Conservation (phyloP, 768 basidiomycete genomes). For the Tricholomella constricta region DNA sequence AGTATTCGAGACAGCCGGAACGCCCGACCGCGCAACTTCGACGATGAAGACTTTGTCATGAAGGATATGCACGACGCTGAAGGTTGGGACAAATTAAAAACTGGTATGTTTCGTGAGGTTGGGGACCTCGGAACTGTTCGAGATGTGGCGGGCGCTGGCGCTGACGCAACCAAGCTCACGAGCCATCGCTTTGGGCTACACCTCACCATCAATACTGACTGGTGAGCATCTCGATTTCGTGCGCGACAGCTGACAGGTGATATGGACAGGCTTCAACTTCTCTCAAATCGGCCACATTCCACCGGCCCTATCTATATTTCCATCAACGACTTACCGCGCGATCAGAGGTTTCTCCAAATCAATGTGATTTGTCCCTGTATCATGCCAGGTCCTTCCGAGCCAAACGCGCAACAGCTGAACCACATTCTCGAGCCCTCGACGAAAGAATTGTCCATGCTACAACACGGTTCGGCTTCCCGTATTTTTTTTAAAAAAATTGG, state of each 20-base stretch:
- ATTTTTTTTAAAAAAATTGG: constrained; percentile 1
- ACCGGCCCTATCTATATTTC: constrained; percentile 23
- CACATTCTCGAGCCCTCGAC: constrained; percentile 20
- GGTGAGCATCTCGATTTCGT: not conserved
- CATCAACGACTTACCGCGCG: constrained; percentile 23
- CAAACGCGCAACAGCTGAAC: constrained; percentile 25
- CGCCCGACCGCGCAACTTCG: constrained; percentile 5
- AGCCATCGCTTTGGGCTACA: not conserved
- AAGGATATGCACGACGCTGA: not conserved
- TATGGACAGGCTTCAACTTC: not conserved
- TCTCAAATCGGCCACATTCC: constrained; percentile 25
- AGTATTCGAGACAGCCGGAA: not conserved
- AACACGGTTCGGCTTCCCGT: constrained; percentile 17
- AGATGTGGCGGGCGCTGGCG: not conserved
- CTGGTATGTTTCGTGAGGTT: not conserved
- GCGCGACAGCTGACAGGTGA: not conserved
- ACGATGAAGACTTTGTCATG: not conserved
- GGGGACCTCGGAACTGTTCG: not conserved
- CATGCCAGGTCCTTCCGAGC: constrained; percentile 29
- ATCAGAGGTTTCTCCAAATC: constrained; percentile 19
- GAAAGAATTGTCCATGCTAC: constrained; percentile 20
- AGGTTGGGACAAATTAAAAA: not conserved
- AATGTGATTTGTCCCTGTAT: constrained; percentile 23
- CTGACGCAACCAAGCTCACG: not conserved
- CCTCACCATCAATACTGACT: not conserved